phyloP scores from a whole-genome alignment of 208 protist species.

The Wallacemonas sp. region DNA sequence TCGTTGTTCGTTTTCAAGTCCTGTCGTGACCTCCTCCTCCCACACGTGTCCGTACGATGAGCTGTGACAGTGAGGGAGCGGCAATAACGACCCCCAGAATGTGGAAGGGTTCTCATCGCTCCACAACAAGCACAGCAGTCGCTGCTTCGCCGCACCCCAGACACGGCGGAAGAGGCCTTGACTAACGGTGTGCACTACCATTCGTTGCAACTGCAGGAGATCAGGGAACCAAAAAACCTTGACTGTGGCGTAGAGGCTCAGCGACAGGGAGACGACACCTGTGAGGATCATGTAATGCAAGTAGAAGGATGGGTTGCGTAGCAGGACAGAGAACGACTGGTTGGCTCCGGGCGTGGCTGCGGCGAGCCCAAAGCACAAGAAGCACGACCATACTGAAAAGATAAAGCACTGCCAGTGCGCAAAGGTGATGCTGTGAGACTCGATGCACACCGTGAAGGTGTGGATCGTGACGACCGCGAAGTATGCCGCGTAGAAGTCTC shows the following conservation, averaged over 20 bases:
- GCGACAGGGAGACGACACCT: constrained; percentile 37
- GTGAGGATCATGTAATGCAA: constrained; percentile 48
- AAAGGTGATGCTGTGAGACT: constrained; percentile 79
- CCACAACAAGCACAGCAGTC: constrained; percentile 12
- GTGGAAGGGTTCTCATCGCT: constrained; percentile 48
- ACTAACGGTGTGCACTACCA: constrained; percentile 23
- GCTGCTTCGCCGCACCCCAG: neutral
- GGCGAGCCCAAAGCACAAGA: constrained; percentile 51
- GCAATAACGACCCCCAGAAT: constrained; percentile 57
- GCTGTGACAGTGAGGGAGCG: neutral
- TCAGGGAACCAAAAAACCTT: constrained; percentile 73
- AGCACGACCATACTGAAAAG: constrained; percentile 64
- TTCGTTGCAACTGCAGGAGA: constrained; percentile 58
- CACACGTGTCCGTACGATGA: neutral
- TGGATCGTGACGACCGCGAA: constrained; percentile 82
- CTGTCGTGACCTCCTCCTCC: constrained; percentile 2
- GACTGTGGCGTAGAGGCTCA: constrained; percentile 45
- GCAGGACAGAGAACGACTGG: constrained; percentile 48
- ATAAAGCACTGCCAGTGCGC: constrained; percentile 63
- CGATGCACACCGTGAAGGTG: constrained; percentile 75
- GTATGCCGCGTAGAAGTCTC: constrained; percentile 83
- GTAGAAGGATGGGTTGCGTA: constrained; percentile 58
- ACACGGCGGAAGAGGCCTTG: constrained; percentile 13
- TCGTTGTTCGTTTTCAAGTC: constrained; percentile 11
- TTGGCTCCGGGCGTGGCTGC: constrained; percentile 31